Evolutionary conservation across 108 stramenopile genomes (phyloP).

Genomic region (Nitzschia sp.): DNA sequence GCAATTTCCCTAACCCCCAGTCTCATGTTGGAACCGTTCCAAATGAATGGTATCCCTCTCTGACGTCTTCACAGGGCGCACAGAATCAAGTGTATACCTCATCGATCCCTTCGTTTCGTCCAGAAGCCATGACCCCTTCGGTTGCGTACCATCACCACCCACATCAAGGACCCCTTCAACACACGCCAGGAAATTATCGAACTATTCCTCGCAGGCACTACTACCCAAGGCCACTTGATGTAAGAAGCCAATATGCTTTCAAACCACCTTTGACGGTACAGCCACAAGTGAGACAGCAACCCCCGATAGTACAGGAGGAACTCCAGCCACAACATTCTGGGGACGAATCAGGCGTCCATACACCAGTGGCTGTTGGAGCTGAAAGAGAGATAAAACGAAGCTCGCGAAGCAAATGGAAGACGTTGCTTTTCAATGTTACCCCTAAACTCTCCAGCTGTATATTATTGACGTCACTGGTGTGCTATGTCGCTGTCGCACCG

Average conservation of each 20-base stretch:
- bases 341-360: too few species aligned
- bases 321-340: too few species aligned
- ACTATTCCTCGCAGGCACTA: neutral
- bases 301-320: slow-evolving; percentile 19
- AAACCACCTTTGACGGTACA: neutral
- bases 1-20: too few species aligned
- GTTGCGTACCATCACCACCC: slow-evolving; percentile 2
- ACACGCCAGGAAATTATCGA: slow-evolving; percentile 13
- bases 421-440: slow-evolving; percentile 7
- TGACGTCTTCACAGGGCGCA: too few species aligned
- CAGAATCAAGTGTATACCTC: too few species aligned
- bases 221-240: neutral
- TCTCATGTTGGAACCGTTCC: too few species aligned
- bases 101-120: neutral
- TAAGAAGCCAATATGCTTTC: neutral
- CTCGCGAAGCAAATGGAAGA: too few species aligned
- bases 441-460: slow-evolving; percentile 54
- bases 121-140: neutral
- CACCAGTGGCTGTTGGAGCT: too few species aligned
- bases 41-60: too few species aligned
- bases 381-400: too few species aligned
- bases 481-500: slow-evolving; percentile 80
- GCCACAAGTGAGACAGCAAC: slow-evolving; percentile 26
- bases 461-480: slow-evolving; percentile 39
- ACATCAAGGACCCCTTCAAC: slow-evolving; percentile 15